Base-by-base conservation (phyloP, 306 rosid genomes). In the Canavalia ensiformis region DNA sequence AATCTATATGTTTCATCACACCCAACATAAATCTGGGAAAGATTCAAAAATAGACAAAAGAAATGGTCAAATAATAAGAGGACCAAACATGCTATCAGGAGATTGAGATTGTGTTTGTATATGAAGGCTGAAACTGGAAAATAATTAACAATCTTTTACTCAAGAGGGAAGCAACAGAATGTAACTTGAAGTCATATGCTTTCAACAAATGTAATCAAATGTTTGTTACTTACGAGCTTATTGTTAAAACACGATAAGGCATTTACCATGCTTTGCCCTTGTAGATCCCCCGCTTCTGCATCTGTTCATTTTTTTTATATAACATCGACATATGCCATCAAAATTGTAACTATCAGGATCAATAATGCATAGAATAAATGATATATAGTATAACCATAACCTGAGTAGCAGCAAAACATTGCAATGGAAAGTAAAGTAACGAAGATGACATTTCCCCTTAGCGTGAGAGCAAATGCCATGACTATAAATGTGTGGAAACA, bases 1-100 rank as follows among this genome's bases (percentile, higher is more conserved):
- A 92, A 84, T 83, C 97, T 88, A 49, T 89, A 92, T 12, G 88
- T 86, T 56, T 89, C 89, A 41, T 82, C 59, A 69, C 95, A 92
- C 51, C 85, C 88, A 49, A 12, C 69, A 76, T 90, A 92, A 25
- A 90, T 85, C 97, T 89, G 88, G 64, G 2, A 62, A 72, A 55
- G 33, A 46, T 51, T 10, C 30, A 66, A 66, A 57, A 70, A 3
- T 41, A 79, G 45, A 25, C 74, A 71, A 39, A 45, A 47, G 30
- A 12, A 72, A 37, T n/a, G 18, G 35, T 12, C 25, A 39, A 13
- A 31, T 7, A 57, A 81, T 7, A 39, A 29, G 39, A 72, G 13
- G 50, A 30, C 31, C 74, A 37, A 76, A 74, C 60, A 56, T 8
- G 46, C 47, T 7, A 2, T 1, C 6, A 44, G 5, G 0, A 64